Evolutionary conservation across 352 stramenopile genomes (phyloP), one percentile per base, ranked within the genome.

Genomic region (Peronospora farinosa): DNA sequence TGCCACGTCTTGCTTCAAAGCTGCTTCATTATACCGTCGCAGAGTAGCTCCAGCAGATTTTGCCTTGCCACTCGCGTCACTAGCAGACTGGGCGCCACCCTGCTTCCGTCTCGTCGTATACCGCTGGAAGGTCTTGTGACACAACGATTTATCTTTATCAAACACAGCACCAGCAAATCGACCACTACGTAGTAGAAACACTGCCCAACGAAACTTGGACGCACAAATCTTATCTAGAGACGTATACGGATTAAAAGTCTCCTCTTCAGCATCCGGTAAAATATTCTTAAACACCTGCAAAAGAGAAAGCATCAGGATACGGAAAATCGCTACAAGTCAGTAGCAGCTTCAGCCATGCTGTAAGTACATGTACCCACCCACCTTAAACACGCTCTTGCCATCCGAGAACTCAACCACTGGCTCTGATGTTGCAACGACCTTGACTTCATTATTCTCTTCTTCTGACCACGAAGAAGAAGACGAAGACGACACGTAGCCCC

Each of bases 81-180:
- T 83, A 5, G 76, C 69, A 0, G 87, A 95, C 70, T 98, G 93
- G 10, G 78, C 86, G 5, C 93, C 94, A 17, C 93, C 93, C 60
- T 98, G 93, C 46, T 96, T 96, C 45, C 92, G 83, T 30, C 93
- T 80, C 5, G 92, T 86, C 7, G 93, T 98, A 69, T 98, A 98
- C 13, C 88, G 72, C 50, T 93, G 79, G 39, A 92, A 96, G 35
- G 90, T 92, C 63, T 93, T 95, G 64, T 98, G 93, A 35, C 78
- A 80, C 13, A 97, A 23, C 31, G 89, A 94, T 58, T 86, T 90
- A 31, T 91, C 84, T 57, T 80, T 74, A 31, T 91, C 67, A 63
- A 95, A 97, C 6, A 97, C 72, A 13, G 81, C 91, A 5, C 80
- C 87, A 4, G 88, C 92, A 68, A 98, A 97, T 41, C 91, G 72